Conservation (phyloP, 2,329 filamentous ascomycete species). For the Decorospora gaudefroyi region DNA sequence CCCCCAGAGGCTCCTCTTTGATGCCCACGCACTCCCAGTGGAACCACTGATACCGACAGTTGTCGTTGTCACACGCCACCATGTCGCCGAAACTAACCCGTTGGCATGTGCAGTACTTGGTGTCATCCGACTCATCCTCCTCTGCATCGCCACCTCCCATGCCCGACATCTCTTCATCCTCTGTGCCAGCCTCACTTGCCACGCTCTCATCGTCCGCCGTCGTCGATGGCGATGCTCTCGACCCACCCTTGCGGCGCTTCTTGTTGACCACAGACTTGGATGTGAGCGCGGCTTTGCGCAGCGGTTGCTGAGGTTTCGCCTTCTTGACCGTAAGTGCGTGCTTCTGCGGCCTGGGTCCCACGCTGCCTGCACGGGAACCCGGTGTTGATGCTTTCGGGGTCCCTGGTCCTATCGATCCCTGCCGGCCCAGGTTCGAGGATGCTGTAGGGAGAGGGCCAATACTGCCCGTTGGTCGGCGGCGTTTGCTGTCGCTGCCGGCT, state of each 20-base stretch:
- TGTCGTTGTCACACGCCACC: conserved; percentile 85
- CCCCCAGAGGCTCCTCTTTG: conserved; percentile 55
- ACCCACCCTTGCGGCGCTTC: conserved; percentile 46
- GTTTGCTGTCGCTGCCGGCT: conserved; percentile 60
- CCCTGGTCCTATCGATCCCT: conserved; percentile 65
- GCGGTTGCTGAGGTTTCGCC: conserved; percentile 58
- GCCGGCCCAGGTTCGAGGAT: conserved; percentile 61
- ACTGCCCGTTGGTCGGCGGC: conserved; percentile 60
- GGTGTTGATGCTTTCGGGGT: conserved; percentile 64
- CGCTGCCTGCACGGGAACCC: conserved; percentile 62
- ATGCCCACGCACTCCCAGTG: conserved; percentile 69
- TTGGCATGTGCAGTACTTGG: conserved; percentile 79
- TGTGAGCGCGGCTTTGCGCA: conserved; percentile 44
- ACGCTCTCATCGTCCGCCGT: conserved; percentile 59
- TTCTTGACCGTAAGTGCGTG: conserved; percentile 58
- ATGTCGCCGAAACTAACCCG: conserved; percentile 85
- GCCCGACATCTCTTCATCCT: conserved; percentile 58
- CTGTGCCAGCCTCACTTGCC: conserved; percentile 51
- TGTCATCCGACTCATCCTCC: conserved; percentile 76
- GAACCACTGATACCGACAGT: conserved; percentile 84
- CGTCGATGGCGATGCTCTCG: conserved; percentile 49
- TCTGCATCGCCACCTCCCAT: conserved; percentile 47
- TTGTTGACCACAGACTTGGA: conserved; percentile 46
- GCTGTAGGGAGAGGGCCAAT: conserved; percentile 58
- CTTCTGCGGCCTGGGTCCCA: conserved; percentile 57